Base-by-base conservation (phyloP, 305 asterid genomes). In the Fraxinus dipetala region DNA sequence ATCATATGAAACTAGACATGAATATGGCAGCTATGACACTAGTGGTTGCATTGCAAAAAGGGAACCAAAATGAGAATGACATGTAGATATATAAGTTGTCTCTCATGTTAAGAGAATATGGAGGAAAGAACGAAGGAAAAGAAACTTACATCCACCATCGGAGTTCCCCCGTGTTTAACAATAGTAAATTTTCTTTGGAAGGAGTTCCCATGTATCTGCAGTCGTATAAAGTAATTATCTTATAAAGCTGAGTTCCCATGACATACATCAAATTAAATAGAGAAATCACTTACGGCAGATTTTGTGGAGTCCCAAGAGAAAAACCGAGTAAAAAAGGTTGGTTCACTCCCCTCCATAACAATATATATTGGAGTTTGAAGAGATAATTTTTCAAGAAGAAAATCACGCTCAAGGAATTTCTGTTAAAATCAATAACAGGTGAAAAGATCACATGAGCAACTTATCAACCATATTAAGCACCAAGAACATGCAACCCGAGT, bases 331-430 rank as follows among this genome's bases (percentile, higher is more conserved):
- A 95, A 93, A 74, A 89, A 92, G 5, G 95, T 86, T 11, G 98
- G 98, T 80, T 95, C 98, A 75, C 91, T 85, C 74, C 98, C 98
- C 87, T 95, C 98, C 77, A 84, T 91, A 78, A 95, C 91, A 78
- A 91, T 84, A 87, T 90, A 93, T 69, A 91, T 75, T 11, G 98
- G 98, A 86, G 92, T 85, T 77, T 90, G 89, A 32, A 35, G 86
- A 74, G 90, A 85, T 81, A 87, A 83, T 77, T 87, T 89, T 88
- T 90, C 92, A 13, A 85, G 90, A 82, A 89, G 88, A 84, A 81
- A 85, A 85, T 89, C 94, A n/a, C 81, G 86, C 86, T 88, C 93
- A 82, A 93, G 84, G 84, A 91, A 93, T 81, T 89, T 91, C 98
- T 95, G 89, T 80, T 67, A 51, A 63, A 36, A 72, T 74, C 78